Evolutionary conservation across 495 filamentous ascomycete species (phyloP), one percentile per base, ranked within the genome.

Genomic region (Daldinia caldariorum): DNA sequence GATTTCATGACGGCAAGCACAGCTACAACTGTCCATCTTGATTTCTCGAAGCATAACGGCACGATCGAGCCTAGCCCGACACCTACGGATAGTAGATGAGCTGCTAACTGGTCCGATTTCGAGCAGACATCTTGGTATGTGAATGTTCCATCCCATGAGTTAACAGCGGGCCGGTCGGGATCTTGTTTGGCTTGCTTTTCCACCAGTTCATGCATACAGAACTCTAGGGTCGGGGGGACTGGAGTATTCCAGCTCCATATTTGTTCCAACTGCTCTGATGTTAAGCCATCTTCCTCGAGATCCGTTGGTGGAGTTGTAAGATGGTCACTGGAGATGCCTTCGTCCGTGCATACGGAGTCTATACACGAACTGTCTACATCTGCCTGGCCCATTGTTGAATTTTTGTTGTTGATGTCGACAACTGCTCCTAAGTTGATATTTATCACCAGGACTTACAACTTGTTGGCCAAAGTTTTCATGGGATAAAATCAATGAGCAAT

Each of bases 91-190:
- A 72, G 34, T 7, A 85, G 80, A 18, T 73, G 75, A 31, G 81
- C 76, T 4, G 87, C 87, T 26, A 91, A 71, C 13, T 73, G 77
- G 72, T 69, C 80, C 65, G 87, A 82, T 32, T 83, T 69, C 0
- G 65, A 41, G 29, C 88, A 83, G 35, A 90, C 75, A 51, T 90
- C 82, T 20, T 66, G 64, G 69, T 85, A 90, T 1, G 87, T 88
- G 63, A 90, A 78, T 31, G 61, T 78, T 16, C 87, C 88, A 78
- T 91, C 89, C 88, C 88, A 90, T 0, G 79, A 80, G 32, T 75
- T 54, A 43, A 83, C 74, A n/a, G 81, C 81, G 0, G 70, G 45
- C 14, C 72, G 70, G 34, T 62, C 57, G 0, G 81, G 80, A 32
- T 66, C 58, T 34, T 59, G 62, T 14, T 41, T 61, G 35, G 74